Evolutionary conservation across 169 alveolate species (phyloP).

Genomic region (Cryptosporidium parvum): DNA sequence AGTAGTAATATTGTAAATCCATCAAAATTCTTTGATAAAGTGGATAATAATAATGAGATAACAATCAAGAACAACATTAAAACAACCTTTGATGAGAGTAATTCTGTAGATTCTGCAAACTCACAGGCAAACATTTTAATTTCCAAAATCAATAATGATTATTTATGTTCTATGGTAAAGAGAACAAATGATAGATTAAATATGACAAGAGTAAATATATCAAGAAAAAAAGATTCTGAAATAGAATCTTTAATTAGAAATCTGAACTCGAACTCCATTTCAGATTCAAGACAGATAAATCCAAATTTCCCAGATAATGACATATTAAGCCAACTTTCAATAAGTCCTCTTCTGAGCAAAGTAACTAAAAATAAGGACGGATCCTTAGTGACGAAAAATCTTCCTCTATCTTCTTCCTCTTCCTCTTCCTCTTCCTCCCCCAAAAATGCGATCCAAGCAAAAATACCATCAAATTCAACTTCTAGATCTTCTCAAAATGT

Average conservation of each 20-base stretch:
- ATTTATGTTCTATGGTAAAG: conserved; percentile 36
- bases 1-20: conserved; percentile 37
- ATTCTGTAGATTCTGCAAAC: neutral
- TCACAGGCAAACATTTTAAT: neutral
- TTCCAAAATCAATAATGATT: conserved; percentile 25
- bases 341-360: neutral
- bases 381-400: neutral
- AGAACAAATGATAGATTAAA: conserved; percentile 41
- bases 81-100: neutral
- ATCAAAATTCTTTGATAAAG: conserved; percentile 17
- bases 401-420: neutral
- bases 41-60: neutral
- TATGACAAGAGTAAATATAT: conserved; percentile 27
- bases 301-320: neutral
- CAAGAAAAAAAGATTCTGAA: conserved; percentile 38
- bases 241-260: conserved; percentile 8
- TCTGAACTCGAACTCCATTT: conserved; percentile 17
- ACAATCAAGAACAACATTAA: neutral
- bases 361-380: neutral
- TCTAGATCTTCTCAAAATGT: neutral
- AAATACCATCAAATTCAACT: neutral
- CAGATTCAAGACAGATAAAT: neutral
- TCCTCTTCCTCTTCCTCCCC: neutral
- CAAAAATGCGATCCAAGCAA: neutral
- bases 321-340: neutral